Base-by-base conservation (phyloP, 108 stramenopile species). In the Bacterosira constricta region DNA sequence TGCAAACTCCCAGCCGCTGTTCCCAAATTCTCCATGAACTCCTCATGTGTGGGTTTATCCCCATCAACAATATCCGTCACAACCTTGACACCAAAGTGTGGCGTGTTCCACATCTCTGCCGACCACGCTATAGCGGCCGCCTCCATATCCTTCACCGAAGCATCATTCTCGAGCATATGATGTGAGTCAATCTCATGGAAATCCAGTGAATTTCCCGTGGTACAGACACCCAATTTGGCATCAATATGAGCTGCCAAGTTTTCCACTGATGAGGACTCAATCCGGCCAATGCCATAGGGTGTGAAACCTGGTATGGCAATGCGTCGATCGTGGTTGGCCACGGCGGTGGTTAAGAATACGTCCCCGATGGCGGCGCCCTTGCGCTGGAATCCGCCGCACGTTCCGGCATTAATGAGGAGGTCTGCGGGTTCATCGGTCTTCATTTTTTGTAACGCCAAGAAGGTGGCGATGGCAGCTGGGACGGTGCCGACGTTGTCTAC, bases 61-160 rank as follows among this genome's bases (percentile, higher is more conserved):
- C 95, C 95, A 70, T 98, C 96, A 4, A 97, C 97, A 65, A 99
- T 93, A 66, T 99, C 98, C 6, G 97, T 97, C 0, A 97, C 96
- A 6, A 99, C 98, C 81, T 99, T 99, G 45, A 98, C 71, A 32
- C 95, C 95, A 71, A 99, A 86, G 77, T 94, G 88, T 2, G 97
- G 97, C 15, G 82, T 82, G 5, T 74, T 39, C 66, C 83, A 73
- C 69, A 94, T 77, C 59, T 91, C 85, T 17, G 89, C 85, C 15
- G 87, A 77, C 90, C 92, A 96, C 7, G 93, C 96, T 57, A 99
- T 94, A 6, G 97, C 93, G 27, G 97, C 98, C 25, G 93, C 96
- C 83, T 99, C 98, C 98, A 99, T 99, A 82, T 98, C 97, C 71
- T 99, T 99, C 17, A 95, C 88, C 41, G 83, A 76, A 7, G 98